Conservation (phyloP, 2,329 filamentous ascomycete genomes). For the Cryoendolithus antarcticus region DNA sequence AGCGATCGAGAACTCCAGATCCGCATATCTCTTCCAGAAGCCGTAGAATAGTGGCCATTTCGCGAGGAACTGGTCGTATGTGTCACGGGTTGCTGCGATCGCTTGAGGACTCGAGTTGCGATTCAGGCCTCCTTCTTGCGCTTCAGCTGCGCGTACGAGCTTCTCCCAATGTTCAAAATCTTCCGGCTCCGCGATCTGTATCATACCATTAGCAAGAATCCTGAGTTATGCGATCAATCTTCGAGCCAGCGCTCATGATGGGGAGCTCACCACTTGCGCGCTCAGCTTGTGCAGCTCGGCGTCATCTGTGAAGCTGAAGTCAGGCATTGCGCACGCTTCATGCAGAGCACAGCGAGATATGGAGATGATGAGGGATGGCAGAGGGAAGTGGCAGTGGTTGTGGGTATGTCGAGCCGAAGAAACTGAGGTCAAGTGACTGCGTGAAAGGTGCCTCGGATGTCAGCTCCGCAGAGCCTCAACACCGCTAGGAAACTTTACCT, state of each 20-base stretch:
- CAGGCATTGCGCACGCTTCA: conserved; percentile 13
- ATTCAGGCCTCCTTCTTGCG: conserved; percentile 83
- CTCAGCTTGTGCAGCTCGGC: conserved; percentile 20
- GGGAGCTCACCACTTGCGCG: conserved; percentile 16
- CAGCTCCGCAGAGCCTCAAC: too few relatives aligned
- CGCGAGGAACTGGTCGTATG: conserved; percentile 83
- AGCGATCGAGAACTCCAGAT: conserved; percentile 91
- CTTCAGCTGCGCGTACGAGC: conserved; percentile 69
- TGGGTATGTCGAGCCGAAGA: too few relatives aligned
- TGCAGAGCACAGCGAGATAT: too few relatives aligned
- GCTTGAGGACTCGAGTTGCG: conserved; percentile 93
- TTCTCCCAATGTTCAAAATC: conserved; percentile 94
- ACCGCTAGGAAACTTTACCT: too few relatives aligned
- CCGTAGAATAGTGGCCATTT: conserved; percentile 95
- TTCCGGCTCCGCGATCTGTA: conserved; percentile 59
- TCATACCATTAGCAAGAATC: conserved; percentile 1
- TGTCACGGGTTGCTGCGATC: conserved; percentile 71
- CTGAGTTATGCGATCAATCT: background rate
- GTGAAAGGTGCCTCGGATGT: too few relatives aligned
- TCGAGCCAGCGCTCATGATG: background rate
- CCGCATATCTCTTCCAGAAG: conserved; percentile 99
- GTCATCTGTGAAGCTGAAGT: conserved; percentile 21
- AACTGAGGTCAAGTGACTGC: too few relatives aligned
- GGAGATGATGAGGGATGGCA: too few relatives aligned
- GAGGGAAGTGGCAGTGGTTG: too few relatives aligned